Evolutionary conservation across 257 asterid genomes (phyloP).

Genomic region (Echium plantagineum): DNA sequence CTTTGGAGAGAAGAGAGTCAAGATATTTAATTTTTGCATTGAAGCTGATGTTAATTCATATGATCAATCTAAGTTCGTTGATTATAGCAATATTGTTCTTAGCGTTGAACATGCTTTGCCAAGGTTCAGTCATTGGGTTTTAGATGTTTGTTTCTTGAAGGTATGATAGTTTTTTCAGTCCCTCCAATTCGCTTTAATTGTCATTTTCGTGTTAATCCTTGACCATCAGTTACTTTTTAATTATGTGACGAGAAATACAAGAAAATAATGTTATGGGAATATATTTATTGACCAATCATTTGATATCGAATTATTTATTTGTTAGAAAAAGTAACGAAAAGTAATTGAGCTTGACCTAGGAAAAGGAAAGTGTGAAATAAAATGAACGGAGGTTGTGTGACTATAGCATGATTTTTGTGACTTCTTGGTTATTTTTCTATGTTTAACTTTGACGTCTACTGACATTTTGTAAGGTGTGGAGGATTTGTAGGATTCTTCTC

Average conservation of each 20-base stretch:
- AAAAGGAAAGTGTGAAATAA: too few species aligned
- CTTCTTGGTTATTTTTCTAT: neutral
- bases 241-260: too few species aligned
- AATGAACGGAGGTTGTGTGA: neutral
- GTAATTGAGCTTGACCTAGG: too few species aligned
- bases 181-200: too few species aligned
- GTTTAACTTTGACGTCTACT: neutral
- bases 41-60: slow-evolving; percentile 3
- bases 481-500: slow-evolving; percentile 21
- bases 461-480: slow-evolving; percentile 19
- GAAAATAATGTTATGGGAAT: too few species aligned
- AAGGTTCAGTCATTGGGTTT: slow-evolving; percentile 66
- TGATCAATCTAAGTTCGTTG: slow-evolving; percentile 5
- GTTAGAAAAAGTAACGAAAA: too few species aligned
- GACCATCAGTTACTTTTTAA: too few species aligned
- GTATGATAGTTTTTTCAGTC: slow-evolving; percentile 14
- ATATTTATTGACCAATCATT: too few species aligned
- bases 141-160: slow-evolving; percentile 73
- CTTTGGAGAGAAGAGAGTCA: slow-evolving; percentile 87
- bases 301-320: too few species aligned
- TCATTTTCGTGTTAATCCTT: too few species aligned
- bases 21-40: slow-evolving; percentile 45
- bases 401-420: too few species aligned
- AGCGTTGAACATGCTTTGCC: slow-evolving; percentile 48
- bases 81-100: slow-evolving; percentile 19